A percentile compares a stretch with the other conserved stretches of the same genome.
Evolutionary conservation across 1,139 yeast species (phyloP).

Genomic region (Geotrichum macrosporum): DNA sequence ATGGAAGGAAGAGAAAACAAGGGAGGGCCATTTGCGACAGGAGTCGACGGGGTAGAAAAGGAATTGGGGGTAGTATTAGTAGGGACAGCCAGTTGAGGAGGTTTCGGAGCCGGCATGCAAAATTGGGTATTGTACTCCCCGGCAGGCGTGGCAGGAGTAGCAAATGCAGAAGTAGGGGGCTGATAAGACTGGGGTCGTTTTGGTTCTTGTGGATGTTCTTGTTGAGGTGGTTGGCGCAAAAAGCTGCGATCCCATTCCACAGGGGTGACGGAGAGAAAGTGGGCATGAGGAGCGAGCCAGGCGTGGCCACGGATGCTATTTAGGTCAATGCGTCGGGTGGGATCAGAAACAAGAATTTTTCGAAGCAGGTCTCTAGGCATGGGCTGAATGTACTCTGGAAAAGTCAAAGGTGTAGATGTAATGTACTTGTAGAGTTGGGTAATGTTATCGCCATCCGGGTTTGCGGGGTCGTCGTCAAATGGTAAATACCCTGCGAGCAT

Average conservation of each 20-base stretch:
- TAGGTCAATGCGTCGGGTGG: constrained; percentile 67
- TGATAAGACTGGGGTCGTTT: constrained; percentile 20
- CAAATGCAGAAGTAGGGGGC: constrained; percentile 16
- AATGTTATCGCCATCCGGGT: constrained; percentile 94
- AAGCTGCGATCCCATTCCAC: constrained; percentile 71
- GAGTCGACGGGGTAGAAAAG: constrained; percentile 8
- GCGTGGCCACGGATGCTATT: constrained; percentile 72
- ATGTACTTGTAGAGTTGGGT: constrained; percentile 87
- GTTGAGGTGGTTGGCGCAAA: constrained; percentile 19
- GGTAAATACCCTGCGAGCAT: constrained; percentile 98
- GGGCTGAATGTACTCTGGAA: constrained; percentile 91
- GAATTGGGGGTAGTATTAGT: neutral
- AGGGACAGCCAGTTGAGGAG: constrained; percentile 2
- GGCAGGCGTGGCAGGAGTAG: constrained; percentile 19
- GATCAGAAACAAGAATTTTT: constrained; percentile 80
- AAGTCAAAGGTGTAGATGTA: constrained; percentile 83
- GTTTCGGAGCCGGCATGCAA: constrained; percentile 7
- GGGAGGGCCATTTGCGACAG: constrained; percentile 5
- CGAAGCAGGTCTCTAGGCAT: constrained; percentile 86
- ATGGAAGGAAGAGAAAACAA: constrained; percentile 8
- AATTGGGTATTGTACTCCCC: constrained; percentile 13
- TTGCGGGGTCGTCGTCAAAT: constrained; percentile 94
- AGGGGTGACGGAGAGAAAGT: constrained; percentile 77
- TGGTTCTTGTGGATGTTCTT: constrained; percentile 12
- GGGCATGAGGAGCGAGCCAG: constrained; percentile 80